Conservation (phyloP, 2,329 filamentous ascomycete species). For the Chaetomium sp. region DNA sequence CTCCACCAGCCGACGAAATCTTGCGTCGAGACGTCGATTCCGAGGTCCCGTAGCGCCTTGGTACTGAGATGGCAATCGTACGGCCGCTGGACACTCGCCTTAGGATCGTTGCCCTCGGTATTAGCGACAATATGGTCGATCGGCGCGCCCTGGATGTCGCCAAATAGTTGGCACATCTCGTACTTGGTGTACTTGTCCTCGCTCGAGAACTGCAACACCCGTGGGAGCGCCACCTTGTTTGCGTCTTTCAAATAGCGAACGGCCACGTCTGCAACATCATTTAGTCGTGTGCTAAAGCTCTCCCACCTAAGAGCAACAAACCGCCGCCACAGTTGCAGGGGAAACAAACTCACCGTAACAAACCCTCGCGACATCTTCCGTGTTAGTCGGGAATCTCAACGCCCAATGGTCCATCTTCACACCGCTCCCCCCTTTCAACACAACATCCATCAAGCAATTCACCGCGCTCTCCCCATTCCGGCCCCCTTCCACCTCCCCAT, state of each 20-base stretch:
- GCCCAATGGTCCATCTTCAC: slow-evolving; percentile 85
- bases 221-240: slow-evolving; percentile 52
- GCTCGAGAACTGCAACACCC: slow-evolving; percentile 75
- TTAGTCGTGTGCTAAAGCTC: background rate
- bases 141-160: slow-evolving; percentile 70
- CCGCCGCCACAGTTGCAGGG: background rate
- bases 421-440: slow-evolving; percentile 64
- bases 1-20: slow-evolving; percentile 81
- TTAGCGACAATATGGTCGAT: slow-evolving; percentile 63
- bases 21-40: slow-evolving; percentile 65
- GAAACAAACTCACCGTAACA: slow-evolving; percentile 49
- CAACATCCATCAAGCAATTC: slow-evolving; percentile 69
- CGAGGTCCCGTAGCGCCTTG: slow-evolving; percentile 62
- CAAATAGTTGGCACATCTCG: slow-evolving; percentile 73
- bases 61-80: slow-evolving; percentile 88
- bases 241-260: slow-evolving; percentile 55
- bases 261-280: slow-evolving; percentile 53
- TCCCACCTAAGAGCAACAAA: background rate
- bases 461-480: slow-evolving; percentile 70
- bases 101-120: slow-evolving; percentile 64
- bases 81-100: slow-evolving; percentile 66
- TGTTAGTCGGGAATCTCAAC: slow-evolving; percentile 79
- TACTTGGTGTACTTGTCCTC: slow-evolving; percentile 87
- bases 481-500: slow-evolving; percentile 69
- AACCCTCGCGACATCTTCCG: slow-evolving; percentile 76